Conservation (phyloP, 2,329 filamentous ascomycete genomes). For the Aspergillus phoenicis region DNA sequence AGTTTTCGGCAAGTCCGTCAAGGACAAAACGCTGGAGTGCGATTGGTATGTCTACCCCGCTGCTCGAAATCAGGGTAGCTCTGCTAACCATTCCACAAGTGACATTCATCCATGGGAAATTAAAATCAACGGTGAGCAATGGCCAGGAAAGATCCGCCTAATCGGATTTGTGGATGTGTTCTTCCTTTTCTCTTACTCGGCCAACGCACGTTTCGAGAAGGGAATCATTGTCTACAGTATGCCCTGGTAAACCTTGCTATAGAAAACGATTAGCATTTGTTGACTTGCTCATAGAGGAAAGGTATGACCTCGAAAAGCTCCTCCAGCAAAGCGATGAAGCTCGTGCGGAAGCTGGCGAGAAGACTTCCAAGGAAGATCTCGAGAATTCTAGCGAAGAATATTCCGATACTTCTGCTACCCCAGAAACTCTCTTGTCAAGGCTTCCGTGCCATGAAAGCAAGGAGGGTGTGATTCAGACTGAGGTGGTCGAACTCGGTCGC, state of each 20-base stretch:
- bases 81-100: neutral
- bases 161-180: conserved; percentile 19
- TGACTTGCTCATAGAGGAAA: conserved; percentile 8
- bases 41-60: conserved; percentile 10
- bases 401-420: neutral
- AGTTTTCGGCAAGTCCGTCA: conserved; percentile 14
- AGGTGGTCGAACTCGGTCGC: neutral
- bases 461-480: neutral
- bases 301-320: conserved; percentile 7
- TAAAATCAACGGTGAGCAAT: conserved; percentile 14
- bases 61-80: neutral
- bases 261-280: neutral
- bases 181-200: conserved; percentile 18
- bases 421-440: neutral
- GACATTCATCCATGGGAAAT: conserved; percentile 20
- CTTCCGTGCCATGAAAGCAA: neutral
- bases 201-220: conserved; percentile 16
- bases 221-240: conserved; percentile 18
- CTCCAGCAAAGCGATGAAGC: neutral
- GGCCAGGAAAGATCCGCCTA: conserved; percentile 17
- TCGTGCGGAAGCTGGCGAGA: neutral
- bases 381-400: no score
- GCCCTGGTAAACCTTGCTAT: neutral
- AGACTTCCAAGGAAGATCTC: no score
- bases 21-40: conserved; percentile 16